phyloP scores from a whole-genome alignment of 306 rosid species.

The Trichosanthes cucumerina region DNA sequence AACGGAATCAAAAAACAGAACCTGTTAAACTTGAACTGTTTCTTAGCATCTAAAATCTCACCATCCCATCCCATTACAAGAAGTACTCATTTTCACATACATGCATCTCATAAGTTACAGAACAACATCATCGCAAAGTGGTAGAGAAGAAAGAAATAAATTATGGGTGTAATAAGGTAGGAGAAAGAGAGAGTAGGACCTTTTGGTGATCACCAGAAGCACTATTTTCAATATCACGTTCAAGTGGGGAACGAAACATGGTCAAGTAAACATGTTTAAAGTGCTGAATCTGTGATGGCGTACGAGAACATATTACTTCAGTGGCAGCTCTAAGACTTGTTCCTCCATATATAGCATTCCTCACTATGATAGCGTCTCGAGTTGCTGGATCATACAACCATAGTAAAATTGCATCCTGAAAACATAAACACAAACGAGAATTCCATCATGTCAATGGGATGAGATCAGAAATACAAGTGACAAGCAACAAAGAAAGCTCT shows the following conservation, averaged over 20 bases:
- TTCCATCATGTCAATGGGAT: neutral
- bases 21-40: neutral
- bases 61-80: neutral
- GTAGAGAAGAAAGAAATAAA: neutral
- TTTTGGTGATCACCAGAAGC: conserved; percentile 58
- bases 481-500: neutral
- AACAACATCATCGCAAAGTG: neutral
- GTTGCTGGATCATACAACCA: conserved; percentile 78
- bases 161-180: neutral
- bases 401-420: conserved; percentile 53
- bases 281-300: conserved; percentile 59
- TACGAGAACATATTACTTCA: conserved; percentile 73
- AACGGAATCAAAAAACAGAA: neutral
- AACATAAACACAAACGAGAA: neutral
- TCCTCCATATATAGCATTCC: conserved; percentile 26
- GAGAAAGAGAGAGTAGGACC: conserved; percentile 23
- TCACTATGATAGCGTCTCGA: conserved; percentile 51
- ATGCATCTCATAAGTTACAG: neutral
- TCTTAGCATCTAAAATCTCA: neutral
- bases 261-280: conserved; percentile 52
- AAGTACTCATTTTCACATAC: neutral
- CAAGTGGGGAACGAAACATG: conserved; percentile 34
- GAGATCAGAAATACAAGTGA: neutral
- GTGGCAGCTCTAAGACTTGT: conserved; percentile 44
- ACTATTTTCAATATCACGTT: conserved; percentile 40